A percentile compares a stretch with the other conserved stretches of the same genome.
These are phyloP conservation scores for Candida krabiensis DNA, from an alignment of 805 yeast species.

Conservation along the genomic window DNA sequence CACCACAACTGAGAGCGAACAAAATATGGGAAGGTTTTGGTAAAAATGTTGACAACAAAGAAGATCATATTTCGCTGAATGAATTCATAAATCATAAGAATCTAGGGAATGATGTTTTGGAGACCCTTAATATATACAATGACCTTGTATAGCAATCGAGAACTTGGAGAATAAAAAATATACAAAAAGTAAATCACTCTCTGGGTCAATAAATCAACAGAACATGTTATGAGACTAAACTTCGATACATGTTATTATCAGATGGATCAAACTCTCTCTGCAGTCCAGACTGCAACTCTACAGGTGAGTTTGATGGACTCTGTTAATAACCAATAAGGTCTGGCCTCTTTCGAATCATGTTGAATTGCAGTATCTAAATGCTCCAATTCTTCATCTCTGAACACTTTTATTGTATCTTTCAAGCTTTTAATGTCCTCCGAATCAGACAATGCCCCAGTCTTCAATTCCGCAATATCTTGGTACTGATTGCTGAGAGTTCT, in stretches of 20 bases:
- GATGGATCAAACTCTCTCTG: conserved; percentile 74
- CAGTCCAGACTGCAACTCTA: conserved; percentile 85
- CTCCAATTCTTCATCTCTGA: conserved; percentile 93
- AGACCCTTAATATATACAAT: conserved; percentile 62
- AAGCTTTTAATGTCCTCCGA: conserved; percentile 59
- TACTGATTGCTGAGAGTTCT: conserved; percentile 72
- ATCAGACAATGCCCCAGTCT: conserved; percentile 26
- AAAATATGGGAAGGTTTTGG: conserved; percentile 60
- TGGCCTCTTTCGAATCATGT: conserved; percentile 89
- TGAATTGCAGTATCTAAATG: conserved; percentile 93
- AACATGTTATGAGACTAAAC: no score
- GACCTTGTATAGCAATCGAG: conserved; percentile 24
- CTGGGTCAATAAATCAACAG: no score
- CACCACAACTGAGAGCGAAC: conserved; percentile 84
- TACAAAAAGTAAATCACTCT: no score
- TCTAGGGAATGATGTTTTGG: conserved; percentile 71
- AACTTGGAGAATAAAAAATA: no score
- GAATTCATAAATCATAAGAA: conserved; percentile 84
- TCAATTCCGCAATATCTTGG: conserved; percentile 41
- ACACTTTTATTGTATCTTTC: conserved; percentile 63
- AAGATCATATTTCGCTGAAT: conserved; percentile 68
- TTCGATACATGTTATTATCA: no score
- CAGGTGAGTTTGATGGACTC: conserved; percentile 85
- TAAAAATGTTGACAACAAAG: conserved; percentile 65
- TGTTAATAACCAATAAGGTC: conserved; percentile 85